Percentiles rank a stretch among this genome's conserved stretches.
phyloP scores from a whole-genome alignment of 352 stramenopile genomes.

The Globisporangium viniferum region DNA sequence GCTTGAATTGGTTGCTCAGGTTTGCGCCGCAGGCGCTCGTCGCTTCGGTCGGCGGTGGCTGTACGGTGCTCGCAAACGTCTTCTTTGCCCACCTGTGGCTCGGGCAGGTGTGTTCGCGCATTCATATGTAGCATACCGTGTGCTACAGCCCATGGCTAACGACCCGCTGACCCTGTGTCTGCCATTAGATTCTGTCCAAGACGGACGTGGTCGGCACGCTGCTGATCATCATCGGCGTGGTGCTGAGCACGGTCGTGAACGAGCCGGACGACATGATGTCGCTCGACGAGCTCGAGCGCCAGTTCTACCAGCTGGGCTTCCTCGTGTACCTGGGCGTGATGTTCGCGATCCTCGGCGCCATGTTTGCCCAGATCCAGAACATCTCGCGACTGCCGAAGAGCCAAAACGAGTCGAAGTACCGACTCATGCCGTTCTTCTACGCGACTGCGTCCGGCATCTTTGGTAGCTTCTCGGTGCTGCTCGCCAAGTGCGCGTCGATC shows the following conservation, averaged over 20 bases:
- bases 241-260: constrained; percentile 79
- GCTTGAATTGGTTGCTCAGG: constrained; percentile 11
- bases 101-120: constrained; percentile 36
- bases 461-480: constrained; percentile 76
- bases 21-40: constrained; percentile 87
- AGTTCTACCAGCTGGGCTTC: constrained; percentile 78
- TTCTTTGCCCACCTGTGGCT: constrained; percentile 88
- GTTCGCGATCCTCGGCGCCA: constrained; percentile 55
- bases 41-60: constrained; percentile 78
- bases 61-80: constrained; percentile 87
- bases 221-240: constrained; percentile 79
- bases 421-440: constrained; percentile 74
- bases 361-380: constrained; percentile 74
- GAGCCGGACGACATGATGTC: constrained; percentile 78
- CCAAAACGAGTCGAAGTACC: constrained; percentile 60
- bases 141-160: background rate
- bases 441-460: constrained; percentile 81
- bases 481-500: constrained; percentile 83
- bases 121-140: background rate
- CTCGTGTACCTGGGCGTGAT: constrained; percentile 78
- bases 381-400: constrained; percentile 48
- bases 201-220: constrained; percentile 70
- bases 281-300: constrained; percentile 68
- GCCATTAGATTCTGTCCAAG: constrained; percentile 45
- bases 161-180: background rate